Evolutionary conservation across 805 yeast species (phyloP).

Genomic region (Metschnikowia vanudenii): DNA sequence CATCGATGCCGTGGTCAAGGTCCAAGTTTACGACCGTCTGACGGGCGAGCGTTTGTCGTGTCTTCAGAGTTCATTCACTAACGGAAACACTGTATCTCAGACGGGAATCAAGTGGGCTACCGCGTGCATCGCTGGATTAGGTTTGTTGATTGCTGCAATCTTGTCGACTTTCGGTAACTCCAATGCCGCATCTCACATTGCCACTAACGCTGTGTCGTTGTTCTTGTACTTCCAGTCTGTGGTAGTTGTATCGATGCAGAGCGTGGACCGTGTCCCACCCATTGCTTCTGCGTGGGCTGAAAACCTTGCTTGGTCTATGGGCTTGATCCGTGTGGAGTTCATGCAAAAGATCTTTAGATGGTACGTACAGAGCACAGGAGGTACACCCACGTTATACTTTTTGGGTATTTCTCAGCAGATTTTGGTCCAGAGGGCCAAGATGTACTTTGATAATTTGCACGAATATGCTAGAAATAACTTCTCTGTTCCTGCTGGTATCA

Average conservation of each 20-base stretch:
- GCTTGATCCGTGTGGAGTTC: slow-evolving; percentile 70
- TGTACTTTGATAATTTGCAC: slow-evolving; percentile 27
- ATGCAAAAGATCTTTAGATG: slow-evolving; percentile 86
- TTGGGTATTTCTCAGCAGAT: slow-evolving; percentile 62
- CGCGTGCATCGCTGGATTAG: slow-evolving; percentile 85
- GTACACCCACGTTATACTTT: slow-evolving; percentile 69
- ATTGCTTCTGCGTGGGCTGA: slow-evolving; percentile 92
- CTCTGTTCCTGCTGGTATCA: slow-evolving; percentile 13
- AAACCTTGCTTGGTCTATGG: slow-evolving; percentile 94
- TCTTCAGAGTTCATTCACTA: slow-evolving; percentile 69
- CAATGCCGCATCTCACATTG: slow-evolving; percentile 82
- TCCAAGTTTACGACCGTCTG: slow-evolving; percentile 43
- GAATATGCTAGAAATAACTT: slow-evolving; percentile 17
- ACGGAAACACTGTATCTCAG: slow-evolving; percentile 80
- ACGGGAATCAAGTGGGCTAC: slow-evolving; percentile 81
- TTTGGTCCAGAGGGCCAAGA: slow-evolving; percentile 67
- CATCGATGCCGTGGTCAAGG: slow-evolving; percentile 73
- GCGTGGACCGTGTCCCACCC: slow-evolving; percentile 85
- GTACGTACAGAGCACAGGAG: slow-evolving; percentile 89
- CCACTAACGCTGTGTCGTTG: slow-evolving; percentile 81
- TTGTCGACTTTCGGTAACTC: slow-evolving; percentile 84
- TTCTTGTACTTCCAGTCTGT: slow-evolving; percentile 87
- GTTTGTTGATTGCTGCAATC: slow-evolving; percentile 79
- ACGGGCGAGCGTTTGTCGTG: slow-evolving; percentile 58
- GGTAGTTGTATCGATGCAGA: slow-evolving; percentile 79